phyloP scores from a whole-genome alignment of 495 filamentous ascomycete species.

The Lentithecium fluviatile region DNA sequence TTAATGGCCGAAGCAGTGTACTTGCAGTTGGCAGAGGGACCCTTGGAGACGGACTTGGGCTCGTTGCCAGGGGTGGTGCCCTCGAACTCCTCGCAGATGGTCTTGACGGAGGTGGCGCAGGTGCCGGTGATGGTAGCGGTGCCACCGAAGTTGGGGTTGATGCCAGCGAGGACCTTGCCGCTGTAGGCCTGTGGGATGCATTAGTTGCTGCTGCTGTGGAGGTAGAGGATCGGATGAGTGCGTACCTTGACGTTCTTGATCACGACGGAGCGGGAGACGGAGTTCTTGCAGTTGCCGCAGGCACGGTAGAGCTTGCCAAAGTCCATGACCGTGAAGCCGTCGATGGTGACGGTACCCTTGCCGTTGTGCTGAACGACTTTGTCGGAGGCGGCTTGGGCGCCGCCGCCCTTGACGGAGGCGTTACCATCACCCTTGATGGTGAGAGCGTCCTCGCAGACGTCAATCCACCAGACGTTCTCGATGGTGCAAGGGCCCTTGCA shows the following conservation, averaged over 20 bases:
- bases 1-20: no score
- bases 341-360: slow-evolving; percentile 56
- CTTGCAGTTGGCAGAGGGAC: no score
- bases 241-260: slow-evolving; percentile 49
- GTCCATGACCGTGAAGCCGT: slow-evolving; percentile 53
- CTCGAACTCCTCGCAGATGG: slow-evolving; percentile 48
- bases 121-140: slow-evolving; percentile 40
- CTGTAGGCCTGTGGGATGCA: slow-evolving; percentile 39
- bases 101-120: slow-evolving; percentile 38
- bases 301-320: slow-evolving; percentile 57
- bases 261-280: slow-evolving; percentile 48
- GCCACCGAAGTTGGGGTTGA: slow-evolving; percentile 55
- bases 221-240: no score
- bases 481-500: slow-evolving; percentile 48
- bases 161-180: slow-evolving; percentile 50
- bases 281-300: slow-evolving; percentile 58
- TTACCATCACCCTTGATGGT: slow-evolving; percentile 45
- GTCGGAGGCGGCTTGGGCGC: slow-evolving; percentile 57
- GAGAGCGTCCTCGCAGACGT: slow-evolving; percentile 40
- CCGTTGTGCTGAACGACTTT: slow-evolving; percentile 68
- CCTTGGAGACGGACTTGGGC: slow-evolving; percentile 1
- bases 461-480: slow-evolving; percentile 48
- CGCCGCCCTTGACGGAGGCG: slow-evolving; percentile 55
- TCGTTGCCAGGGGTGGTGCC: slow-evolving; percentile 39
- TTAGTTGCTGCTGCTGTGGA: no score